Evolutionary conservation across 164 flowering plant species (phyloP), one percentile per base, ranked within the genome.

Genomic region (Piper longum): DNA sequence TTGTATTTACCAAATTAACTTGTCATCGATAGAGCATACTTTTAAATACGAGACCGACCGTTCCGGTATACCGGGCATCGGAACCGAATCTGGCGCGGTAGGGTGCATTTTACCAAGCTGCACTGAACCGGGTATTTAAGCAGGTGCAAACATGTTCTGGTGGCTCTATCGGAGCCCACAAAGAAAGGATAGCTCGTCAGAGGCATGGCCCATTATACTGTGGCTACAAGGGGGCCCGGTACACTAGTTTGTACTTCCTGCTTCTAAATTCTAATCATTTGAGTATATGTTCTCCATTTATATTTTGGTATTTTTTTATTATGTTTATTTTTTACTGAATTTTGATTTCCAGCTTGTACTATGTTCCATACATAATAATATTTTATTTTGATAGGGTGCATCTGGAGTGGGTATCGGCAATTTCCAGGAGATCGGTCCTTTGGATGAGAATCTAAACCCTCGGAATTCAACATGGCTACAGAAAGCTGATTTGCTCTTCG

Each of bases 191-290:
- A 76, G 73, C 72, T 67, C 82, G 2, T 55, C 73, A 16, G 69
- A 66, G 7, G 78, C 82, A 26, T 82, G 89, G 86, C 86, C 86
- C n/a, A 71, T 69, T 17, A 36, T 82, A 64, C 70, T 85, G 14
- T 85, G 89, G 89, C 70, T 85, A 42, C 87, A 85, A 56, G 89
- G 89, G 44, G 87, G 89, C 16, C 85, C 89, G 16, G 89, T 82
- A 62, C 81, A 82, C 68, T 42, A 18, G 36, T 26, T 26, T 26
- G 36, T 26, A 26, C 2, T 26, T 26, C 2, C 36, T 26, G 36
- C 36, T 26, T 26, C 36, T 26, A 26, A 26, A 26, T 26, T 26
- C 36, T 26, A 26, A 26, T 26, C 36, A 1, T 36, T 62, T 62
- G 11, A 5, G n/a, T 26, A 40, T 3, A 19, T 36, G 42, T n/a